These are phyloP conservation scores for Boletus barrowsii DNA, from an alignment of 768 basidiomycete species.

Conservation along the genomic window DNA sequence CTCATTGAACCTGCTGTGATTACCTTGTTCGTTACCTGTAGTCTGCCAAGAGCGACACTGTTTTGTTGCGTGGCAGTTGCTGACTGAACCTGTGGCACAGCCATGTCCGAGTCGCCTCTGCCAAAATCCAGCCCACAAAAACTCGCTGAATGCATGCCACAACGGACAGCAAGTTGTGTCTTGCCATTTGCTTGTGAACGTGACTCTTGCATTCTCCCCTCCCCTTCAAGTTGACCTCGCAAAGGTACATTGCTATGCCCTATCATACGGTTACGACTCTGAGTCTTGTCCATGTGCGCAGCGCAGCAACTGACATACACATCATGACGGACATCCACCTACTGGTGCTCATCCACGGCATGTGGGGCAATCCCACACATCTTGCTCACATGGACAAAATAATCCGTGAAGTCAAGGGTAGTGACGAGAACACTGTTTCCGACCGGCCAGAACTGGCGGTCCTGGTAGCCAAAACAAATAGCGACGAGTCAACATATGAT, in stretches of 20 bases:
- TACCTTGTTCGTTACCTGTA: not conserved
- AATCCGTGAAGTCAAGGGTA: slow-evolving; percentile 42
- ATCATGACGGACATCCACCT: slow-evolving; percentile 36
- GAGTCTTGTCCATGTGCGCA: not conserved
- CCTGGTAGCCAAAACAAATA: slow-evolving; percentile 63
- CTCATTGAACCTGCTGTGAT: not conserved
- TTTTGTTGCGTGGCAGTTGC: no score
- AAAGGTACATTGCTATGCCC: slow-evolving; percentile 1
- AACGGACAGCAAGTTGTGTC: not conserved
- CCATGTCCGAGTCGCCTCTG: not conserved
- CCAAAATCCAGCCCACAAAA: no score
- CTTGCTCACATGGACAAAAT: slow-evolving; percentile 56
- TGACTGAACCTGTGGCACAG: slow-evolving; percentile 2
- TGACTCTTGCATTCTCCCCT: not conserved
- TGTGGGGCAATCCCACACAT: slow-evolving; percentile 80
- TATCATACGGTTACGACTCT: not conserved
- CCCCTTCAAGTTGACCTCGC: not conserved
- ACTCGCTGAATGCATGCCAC: not conserved
- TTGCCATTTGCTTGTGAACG: slow-evolving; percentile 6
- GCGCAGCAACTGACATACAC: slow-evolving; percentile 4
- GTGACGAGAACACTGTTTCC: slow-evolving; percentile 21
- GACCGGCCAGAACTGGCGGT: slow-evolving; percentile 51
- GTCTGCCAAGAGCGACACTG: no score
- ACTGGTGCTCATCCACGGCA: slow-evolving; percentile 53
- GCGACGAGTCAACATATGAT: slow-evolving; percentile 70